Evolutionary conservation across 345 rosid genomes (phyloP).

Genomic region (Psidium friedrichsthalianum): DNA sequence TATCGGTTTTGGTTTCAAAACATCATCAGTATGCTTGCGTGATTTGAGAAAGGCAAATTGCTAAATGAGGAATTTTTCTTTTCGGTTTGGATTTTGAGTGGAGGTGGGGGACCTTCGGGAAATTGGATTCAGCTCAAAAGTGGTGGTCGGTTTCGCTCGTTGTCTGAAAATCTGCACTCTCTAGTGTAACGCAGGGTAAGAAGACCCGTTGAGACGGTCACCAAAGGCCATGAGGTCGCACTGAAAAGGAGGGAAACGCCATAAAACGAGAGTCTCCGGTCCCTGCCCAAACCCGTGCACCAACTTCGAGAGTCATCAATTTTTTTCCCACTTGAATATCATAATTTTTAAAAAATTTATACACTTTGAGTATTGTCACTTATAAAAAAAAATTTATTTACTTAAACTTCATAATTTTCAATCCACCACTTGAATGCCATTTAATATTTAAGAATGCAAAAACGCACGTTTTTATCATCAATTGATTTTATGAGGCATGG

Average conservation of each 20-base stretch:
- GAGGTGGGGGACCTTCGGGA: neutral
- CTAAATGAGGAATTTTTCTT: neutral
- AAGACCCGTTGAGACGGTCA: neutral
- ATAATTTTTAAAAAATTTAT: rapidly evolving
- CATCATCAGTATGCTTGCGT: neutral
- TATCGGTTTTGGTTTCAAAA: neutral
- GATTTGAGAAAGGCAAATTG: neutral
- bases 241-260: neutral
- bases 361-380: neutral
- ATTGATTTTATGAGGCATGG: neutral
- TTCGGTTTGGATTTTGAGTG: neutral
- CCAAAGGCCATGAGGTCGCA: neutral
- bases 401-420: neutral
- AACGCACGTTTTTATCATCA: neutral
- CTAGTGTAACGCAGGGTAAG: neutral
- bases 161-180: neutral
- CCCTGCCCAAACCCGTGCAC: too few relatives aligned
- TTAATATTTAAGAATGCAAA: neutral
- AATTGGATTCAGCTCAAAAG: neutral
- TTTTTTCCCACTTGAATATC: neutral
- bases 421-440: neutral
- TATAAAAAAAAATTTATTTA: neutral
- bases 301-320: too few relatives aligned
- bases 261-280: too few relatives aligned
- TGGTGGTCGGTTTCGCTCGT: neutral